A percentile compares a stretch with the other conserved stretches of the same genome.
phyloP scores from a whole-genome alignment of 163 green algal species.

The Chlorella variabilis region DNA sequence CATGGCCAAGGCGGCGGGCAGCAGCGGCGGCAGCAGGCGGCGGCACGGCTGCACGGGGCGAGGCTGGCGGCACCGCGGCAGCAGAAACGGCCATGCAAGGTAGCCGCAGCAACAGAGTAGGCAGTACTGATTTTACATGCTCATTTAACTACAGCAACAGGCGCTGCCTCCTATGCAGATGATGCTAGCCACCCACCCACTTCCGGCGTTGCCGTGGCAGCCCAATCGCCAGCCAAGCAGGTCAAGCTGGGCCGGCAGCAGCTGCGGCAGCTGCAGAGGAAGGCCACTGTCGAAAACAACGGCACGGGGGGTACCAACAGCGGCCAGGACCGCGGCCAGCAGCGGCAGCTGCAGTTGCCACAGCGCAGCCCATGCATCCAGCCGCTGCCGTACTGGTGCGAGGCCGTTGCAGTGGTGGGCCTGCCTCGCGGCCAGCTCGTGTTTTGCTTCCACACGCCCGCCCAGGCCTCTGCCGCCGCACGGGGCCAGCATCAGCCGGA shows the following conservation, averaged over 20 bases:
- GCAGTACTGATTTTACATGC: too few species aligned
- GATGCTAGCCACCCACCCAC: not conserved
- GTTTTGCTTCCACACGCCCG: slow-evolving; percentile 20
- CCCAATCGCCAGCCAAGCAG: not conserved
- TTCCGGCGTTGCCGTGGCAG: not conserved
- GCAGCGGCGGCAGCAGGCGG: not conserved
- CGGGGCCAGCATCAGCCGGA: slow-evolving; percentile 1
- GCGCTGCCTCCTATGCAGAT: not conserved
- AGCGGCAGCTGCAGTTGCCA: not conserved
- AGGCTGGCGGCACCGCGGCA: too few species aligned
- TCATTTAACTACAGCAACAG: too few species aligned
- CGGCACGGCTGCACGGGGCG: too few species aligned
- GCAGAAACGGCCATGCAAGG: too few species aligned
- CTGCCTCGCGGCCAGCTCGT: slow-evolving; percentile 9
- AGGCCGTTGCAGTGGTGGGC: slow-evolving; percentile 12
- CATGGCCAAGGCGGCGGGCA: too few species aligned
- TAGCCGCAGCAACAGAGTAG: too few species aligned
- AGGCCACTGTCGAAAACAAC: too few species aligned
- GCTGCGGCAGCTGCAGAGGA: not conserved
- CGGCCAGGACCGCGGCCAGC: not conserved
- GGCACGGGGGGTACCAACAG: not conserved
- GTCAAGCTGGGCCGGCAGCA: not conserved
- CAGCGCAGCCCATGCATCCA: not conserved
- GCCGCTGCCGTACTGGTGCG: slow-evolving; percentile 32
- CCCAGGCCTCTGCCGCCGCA: not conserved